phyloP scores from a whole-genome alignment of 345 rosid species.

The Syzygium jambos region DNA sequence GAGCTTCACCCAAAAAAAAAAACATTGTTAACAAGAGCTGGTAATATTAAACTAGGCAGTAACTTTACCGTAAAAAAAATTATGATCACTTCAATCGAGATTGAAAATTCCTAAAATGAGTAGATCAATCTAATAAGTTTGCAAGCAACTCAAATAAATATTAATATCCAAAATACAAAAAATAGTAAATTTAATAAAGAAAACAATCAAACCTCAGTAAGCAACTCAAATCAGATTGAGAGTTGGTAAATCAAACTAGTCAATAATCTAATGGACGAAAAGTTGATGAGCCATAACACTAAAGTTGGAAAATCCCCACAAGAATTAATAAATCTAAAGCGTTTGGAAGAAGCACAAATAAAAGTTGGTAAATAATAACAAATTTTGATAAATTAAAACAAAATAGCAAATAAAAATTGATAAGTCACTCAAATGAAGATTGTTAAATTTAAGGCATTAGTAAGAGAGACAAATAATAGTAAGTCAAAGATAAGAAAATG shows the following conservation, averaged over 20 bases:
- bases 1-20: too few relatives aligned
- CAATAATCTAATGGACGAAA: neutral
- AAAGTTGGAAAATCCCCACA: neutral
- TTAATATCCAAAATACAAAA: too few relatives aligned
- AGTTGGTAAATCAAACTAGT: neutral
- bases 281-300: neutral
- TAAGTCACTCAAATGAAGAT: neutral
- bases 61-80: neutral
- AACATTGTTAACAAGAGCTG: neutral
- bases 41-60: neutral
- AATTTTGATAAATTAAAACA: neutral
- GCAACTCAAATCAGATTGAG: neutral
- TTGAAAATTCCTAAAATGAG: neutral
- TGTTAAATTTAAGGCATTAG: neutral
- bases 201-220: neutral
- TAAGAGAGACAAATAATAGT: neutral
- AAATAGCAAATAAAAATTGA: neutral
- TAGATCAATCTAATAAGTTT: neutral
- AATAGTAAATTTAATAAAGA: too few relatives aligned
- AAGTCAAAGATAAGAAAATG: neutral
- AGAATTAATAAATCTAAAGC: neutral
- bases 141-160: too few relatives aligned
- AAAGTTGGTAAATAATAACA: neutral
- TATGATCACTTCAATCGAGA: neutral
- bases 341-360: neutral